A percentile compares a stretch with the other conserved stretches of the same genome.
These are phyloP conservation scores for Sarocladium brachiariae DNA, from an alignment of 2,329 filamentous ascomycete genomes.

Conservation along the genomic window DNA sequence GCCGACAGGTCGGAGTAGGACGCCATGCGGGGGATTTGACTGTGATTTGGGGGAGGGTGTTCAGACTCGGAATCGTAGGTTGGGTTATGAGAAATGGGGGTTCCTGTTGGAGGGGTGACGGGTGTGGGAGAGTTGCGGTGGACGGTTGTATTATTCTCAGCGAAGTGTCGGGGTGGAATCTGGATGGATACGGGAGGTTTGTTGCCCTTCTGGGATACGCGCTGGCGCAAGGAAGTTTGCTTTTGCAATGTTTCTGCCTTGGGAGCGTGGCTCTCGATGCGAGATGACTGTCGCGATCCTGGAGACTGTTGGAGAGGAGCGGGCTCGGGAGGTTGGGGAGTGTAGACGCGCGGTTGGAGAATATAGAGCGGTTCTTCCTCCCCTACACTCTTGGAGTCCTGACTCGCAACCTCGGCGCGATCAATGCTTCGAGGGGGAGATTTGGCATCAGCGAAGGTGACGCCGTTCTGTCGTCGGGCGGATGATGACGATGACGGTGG, in stretches of 20 bases:
- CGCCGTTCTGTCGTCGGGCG: neutral
- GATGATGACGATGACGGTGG: neutral
- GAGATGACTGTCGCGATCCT: neutral
- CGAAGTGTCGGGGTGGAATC: constrained; percentile 34
- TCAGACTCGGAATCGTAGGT: constrained; percentile 43
- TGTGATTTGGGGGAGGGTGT: constrained; percentile 24
- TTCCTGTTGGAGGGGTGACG: constrained; percentile 24
- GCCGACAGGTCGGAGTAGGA: constrained; percentile 23
- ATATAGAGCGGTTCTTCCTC: constrained; percentile 40
- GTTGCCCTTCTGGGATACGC: constrained; percentile 46
- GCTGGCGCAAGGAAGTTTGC: constrained; percentile 42
- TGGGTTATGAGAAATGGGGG: constrained; percentile 33
- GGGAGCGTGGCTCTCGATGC: constrained; percentile 19
- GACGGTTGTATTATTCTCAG: constrained; percentile 14
- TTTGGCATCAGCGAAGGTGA: neutral
- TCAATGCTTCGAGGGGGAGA: neutral
- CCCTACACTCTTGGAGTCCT: neutral
- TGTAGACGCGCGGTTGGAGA: constrained; percentile 52
- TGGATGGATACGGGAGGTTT: constrained; percentile 47
- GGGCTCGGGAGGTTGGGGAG: constrained; percentile 42
- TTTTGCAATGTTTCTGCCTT: constrained; percentile 10
- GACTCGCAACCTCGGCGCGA: neutral
- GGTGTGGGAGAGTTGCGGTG: constrained; percentile 25
- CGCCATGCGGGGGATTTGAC: constrained; percentile 25
- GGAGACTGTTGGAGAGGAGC: neutral